Percentiles rank a stretch among this genome's conserved stretches.
These are phyloP conservation scores for Auricularia sp. DNA, from an alignment of 768 basidiomycete species.

Conservation along the genomic window DNA sequence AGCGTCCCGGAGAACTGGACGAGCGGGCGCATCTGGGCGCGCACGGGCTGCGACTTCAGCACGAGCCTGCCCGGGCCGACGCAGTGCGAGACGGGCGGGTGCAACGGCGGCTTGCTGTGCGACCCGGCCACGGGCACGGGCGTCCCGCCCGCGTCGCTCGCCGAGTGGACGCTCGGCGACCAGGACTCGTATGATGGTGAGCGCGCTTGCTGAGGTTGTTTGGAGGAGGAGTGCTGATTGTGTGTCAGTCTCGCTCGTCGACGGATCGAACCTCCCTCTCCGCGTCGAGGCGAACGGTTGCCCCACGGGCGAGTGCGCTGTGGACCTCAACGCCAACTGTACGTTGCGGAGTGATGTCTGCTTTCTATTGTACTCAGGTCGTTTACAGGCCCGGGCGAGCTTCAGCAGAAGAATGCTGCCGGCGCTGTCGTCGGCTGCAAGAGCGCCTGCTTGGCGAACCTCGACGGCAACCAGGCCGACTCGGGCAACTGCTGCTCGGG, in stretches of 20 bases:
- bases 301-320: not conserved
- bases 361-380: not conserved
- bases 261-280: conserved; percentile 12
- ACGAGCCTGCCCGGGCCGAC: not conserved
- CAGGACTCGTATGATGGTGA: conserved; percentile 25
- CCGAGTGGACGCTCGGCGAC: not conserved
- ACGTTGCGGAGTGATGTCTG: not conserved
- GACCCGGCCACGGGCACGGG: not conserved
- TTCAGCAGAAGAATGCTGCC: not conserved
- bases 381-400: not conserved
- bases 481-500: not conserved
- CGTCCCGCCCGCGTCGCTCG: not conserved
- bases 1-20: not conserved
- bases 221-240: not conserved
- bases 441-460: conserved; percentile 1
- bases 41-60: conserved; percentile 4
- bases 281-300: conserved; percentile 8
- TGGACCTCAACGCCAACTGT: conserved; percentile 9
- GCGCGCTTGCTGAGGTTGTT: not conserved
- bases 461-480: not conserved
- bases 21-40: not conserved
- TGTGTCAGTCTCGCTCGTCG: conserved; percentile 17
- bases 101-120: not conserved
- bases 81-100: not conserved
- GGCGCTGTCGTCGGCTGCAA: not conserved